phyloP scores from a whole-genome alignment of 2,329 filamentous ascomycete genomes.

The Coniochaeta sp. region DNA sequence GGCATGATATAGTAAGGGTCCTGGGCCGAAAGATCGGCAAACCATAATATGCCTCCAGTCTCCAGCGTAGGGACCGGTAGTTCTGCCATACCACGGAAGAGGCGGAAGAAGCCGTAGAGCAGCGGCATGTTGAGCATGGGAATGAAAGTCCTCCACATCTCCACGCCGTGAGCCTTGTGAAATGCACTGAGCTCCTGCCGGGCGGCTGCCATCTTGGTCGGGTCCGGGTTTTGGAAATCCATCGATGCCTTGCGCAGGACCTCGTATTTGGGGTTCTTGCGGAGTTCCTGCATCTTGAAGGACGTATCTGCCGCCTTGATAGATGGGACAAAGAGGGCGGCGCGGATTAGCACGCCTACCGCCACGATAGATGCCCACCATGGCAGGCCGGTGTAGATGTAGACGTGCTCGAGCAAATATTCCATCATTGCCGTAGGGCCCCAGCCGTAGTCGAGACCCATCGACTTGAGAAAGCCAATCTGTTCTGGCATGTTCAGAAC shows the following conservation, averaged over 20 bases:
- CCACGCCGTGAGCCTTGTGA: slow-evolving; percentile 48
- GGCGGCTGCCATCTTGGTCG: slow-evolving; percentile 34
- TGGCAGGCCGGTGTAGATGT: slow-evolving; percentile 66
- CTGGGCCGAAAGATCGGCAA: slow-evolving; percentile 64
- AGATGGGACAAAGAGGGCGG: slow-evolving; percentile 58
- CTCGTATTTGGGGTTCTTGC: slow-evolving; percentile 44
- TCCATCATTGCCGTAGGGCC: slow-evolving; percentile 70
- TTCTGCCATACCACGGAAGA: slow-evolving; percentile 64
- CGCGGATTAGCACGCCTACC: slow-evolving; percentile 58
- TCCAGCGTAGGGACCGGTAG: slow-evolving; percentile 78
- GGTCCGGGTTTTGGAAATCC: slow-evolving; percentile 34
- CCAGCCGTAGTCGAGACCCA: slow-evolving; percentile 84
- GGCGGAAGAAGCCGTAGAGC: slow-evolving; percentile 73
- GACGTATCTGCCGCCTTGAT: slow-evolving; percentile 53
- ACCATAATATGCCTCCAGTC: slow-evolving; percentile 66
- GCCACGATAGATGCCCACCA: slow-evolving; percentile 75
- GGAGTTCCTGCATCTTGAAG: slow-evolving; percentile 54
- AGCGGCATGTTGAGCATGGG: slow-evolving; percentile 58
- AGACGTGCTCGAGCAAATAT: slow-evolving; percentile 72
- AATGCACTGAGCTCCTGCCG: slow-evolving; percentile 41
- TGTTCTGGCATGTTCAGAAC: slow-evolving; percentile 60
- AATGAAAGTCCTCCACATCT: slow-evolving; percentile 38
- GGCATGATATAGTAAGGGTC: slow-evolving; percentile 80
- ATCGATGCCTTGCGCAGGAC: slow-evolving; percentile 42
- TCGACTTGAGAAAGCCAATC: slow-evolving; percentile 72